Conservation (phyloP, 2,329 filamentous ascomycete genomes). For the Lachnellula occidentalis region DNA sequence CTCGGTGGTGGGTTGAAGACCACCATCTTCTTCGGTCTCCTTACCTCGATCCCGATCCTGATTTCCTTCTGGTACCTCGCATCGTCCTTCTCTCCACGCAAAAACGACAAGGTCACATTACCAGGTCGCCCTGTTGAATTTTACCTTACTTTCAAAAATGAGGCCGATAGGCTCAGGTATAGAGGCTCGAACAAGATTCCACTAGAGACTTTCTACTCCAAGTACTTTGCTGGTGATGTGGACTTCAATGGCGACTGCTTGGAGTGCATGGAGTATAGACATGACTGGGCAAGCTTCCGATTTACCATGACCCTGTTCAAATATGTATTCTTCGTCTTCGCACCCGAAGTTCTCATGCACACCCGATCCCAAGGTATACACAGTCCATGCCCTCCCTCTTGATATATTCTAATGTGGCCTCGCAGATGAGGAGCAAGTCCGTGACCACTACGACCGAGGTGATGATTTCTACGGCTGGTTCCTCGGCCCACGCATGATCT, state of each 20-base stretch:
- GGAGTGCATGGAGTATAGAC: slow-evolving; percentile 86
- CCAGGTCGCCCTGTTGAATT: slow-evolving; percentile 84
- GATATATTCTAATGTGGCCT: slow-evolving; percentile 25
- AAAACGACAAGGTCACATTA: slow-evolving; percentile 84
- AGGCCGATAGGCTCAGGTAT: slow-evolving; percentile 59
- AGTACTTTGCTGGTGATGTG: slow-evolving; percentile 93
- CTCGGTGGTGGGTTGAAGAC: slow-evolving; percentile 82
- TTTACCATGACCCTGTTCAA: slow-evolving; percentile 84
- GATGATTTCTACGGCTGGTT: slow-evolving; percentile 99
- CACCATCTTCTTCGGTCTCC: slow-evolving; percentile 75
- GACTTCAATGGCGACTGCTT: slow-evolving; percentile 92
- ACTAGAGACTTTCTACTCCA: slow-evolving; percentile 92
- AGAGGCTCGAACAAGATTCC: slow-evolving; percentile 75
- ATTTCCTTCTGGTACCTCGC: slow-evolving; percentile 74
- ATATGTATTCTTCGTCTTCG: slow-evolving; percentile 81
- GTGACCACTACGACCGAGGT: slow-evolving; percentile 94
- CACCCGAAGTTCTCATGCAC: slow-evolving; percentile 89
- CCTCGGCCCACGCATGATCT: slow-evolving; percentile 96
- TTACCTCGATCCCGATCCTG: slow-evolving; percentile 75
- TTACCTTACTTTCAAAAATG: slow-evolving; percentile 76
- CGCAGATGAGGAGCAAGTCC: slow-evolving; percentile 91
- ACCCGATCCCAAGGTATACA: slow-evolving; percentile 72
- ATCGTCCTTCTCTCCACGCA: slow-evolving; percentile 78
- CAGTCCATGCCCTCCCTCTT: neutral
- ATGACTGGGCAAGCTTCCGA: slow-evolving; percentile 94